Conservation (phyloP, 306 rosid genomes). For the Begonia masoniana region DNA sequence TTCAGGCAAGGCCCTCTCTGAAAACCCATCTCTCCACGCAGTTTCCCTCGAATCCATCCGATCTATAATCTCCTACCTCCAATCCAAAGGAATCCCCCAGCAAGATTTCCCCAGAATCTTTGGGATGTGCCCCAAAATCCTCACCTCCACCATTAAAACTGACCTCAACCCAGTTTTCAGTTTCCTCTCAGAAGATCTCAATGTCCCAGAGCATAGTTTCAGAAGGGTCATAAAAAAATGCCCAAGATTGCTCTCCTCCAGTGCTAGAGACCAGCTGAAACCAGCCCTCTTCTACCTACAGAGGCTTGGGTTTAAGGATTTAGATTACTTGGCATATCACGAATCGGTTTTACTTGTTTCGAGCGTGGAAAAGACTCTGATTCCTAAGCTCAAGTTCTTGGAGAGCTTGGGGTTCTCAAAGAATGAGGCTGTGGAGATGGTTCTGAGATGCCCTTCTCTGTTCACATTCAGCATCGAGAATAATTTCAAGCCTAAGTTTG, state of each 20-base stretch:
- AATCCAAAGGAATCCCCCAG: conserved; percentile 54
- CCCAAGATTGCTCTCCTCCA: conserved; percentile 72
- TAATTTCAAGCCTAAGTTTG: conserved; percentile 65
- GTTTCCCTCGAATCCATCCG: conserved; percentile 51
- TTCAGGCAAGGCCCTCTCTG: conserved; percentile 73
- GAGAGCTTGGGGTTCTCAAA: conserved; percentile 42
- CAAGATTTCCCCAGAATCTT: conserved; percentile 59
- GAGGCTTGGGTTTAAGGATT: conserved; percentile 62
- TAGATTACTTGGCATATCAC: conserved; percentile 48
- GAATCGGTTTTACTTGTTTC: conserved; percentile 72
- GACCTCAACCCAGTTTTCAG: conserved; percentile 70
- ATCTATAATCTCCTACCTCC: conserved; percentile 55
- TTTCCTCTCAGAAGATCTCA: conserved; percentile 46
- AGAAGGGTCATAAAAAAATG: conserved; percentile 62
- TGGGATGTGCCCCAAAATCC: conserved; percentile 85
- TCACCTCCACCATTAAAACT: conserved; percentile 46
- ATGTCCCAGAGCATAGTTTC: conserved; percentile 44
- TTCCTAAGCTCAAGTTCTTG: conserved; percentile 57
- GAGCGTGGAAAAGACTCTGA: conserved; percentile 54
- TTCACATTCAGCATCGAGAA: conserved; percentile 81
- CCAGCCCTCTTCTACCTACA: conserved; percentile 58
- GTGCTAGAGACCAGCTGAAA: conserved; percentile 65
- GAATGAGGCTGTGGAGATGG: conserved; percentile 45
- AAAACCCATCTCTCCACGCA: conserved; percentile 48
- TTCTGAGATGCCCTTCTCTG: conserved; percentile 61